These are phyloP conservation scores for Ophiosphaerella korrae DNA, from an alignment of 2,329 filamentous ascomycete species.

Conservation along the genomic window DNA sequence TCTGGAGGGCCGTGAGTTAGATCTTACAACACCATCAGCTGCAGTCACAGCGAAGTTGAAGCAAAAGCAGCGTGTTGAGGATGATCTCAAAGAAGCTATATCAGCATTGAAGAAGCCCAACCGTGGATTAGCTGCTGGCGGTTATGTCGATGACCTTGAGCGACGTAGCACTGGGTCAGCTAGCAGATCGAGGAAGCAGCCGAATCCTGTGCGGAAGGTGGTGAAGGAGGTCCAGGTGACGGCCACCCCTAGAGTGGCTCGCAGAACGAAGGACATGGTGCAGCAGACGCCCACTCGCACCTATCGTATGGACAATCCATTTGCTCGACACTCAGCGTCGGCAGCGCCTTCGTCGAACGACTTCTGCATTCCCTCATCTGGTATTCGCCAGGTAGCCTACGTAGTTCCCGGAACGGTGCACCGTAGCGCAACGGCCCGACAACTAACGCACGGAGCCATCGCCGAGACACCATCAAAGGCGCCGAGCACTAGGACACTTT, in stretches of 20 bases:
- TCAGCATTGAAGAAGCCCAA: conserved; percentile 76
- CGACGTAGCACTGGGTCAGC: conserved; percentile 51
- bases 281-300: conserved; percentile 37
- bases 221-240: conserved; percentile 47
- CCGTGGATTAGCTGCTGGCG: conserved; percentile 69
- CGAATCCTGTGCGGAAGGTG: conserved; percentile 33
- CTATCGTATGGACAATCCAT: conserved; percentile 24
- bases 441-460: conserved; percentile 36
- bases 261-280: conserved; percentile 40
- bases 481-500: conserved; percentile 34
- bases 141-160: conserved; percentile 70
- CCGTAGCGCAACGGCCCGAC: conserved; percentile 36
- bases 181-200: conserved; percentile 36
- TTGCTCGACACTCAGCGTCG: conserved; percentile 18
- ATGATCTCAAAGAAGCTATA: conserved; percentile 76
- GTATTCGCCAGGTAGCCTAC: conserved; percentile 33
- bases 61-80: conserved; percentile 70
- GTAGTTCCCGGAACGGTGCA: conserved; percentile 34
- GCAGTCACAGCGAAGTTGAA: conserved; percentile 63
- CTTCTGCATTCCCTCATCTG: conserved; percentile 50
- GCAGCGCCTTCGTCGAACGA: conserved; percentile 33
- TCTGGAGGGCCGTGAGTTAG: conserved; percentile 59
- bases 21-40: conserved; percentile 59
- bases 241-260: conserved; percentile 49
- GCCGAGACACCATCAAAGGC: conserved; percentile 52